These are phyloP conservation scores for Trichoderma afroharzianum DNA, from an alignment of 2,329 filamentous ascomycete species.

Conservation along the genomic window DNA sequence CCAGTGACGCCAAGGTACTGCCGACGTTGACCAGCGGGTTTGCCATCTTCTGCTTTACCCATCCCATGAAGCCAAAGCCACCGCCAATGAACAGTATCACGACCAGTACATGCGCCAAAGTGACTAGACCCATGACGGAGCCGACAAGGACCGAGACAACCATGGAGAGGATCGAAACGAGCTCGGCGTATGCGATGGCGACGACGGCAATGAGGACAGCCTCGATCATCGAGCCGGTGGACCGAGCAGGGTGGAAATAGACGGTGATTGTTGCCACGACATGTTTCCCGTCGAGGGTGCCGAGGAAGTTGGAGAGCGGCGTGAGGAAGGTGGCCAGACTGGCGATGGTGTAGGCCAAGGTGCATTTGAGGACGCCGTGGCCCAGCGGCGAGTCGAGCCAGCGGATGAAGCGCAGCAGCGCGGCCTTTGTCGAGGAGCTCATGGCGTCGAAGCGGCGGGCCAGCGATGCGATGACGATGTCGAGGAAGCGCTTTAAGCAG, in stretches of 20 bases:
- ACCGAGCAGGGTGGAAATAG: conserved; percentile 83
- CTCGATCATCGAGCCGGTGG: conserved; percentile 80
- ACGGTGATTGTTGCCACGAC: conserved; percentile 86
- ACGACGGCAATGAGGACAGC: conserved; percentile 69
- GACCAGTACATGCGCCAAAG: conserved; percentile 70
- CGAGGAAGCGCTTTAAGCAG: conserved; percentile 3
- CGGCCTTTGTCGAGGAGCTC: neutral
- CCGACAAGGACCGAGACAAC: conserved; percentile 73
- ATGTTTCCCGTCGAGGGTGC: conserved; percentile 81
- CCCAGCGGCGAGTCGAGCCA: conserved; percentile 68
- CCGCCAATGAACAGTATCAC: conserved; percentile 76
- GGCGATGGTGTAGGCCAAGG: conserved; percentile 76
- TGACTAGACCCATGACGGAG: conserved; percentile 58
- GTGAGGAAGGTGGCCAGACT: conserved; percentile 78
- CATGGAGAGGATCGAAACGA: conserved; percentile 78
- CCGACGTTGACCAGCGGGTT: conserved; percentile 75
- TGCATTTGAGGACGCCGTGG: conserved; percentile 78
- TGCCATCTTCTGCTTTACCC: conserved; percentile 72
- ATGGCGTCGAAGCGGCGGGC: conserved; percentile 7
- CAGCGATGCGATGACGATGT: neutral
- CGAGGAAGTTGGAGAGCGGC: conserved; percentile 66
- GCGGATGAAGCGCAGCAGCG: conserved; percentile 9
- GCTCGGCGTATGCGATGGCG: conserved; percentile 64
- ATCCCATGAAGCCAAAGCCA: conserved; percentile 77
- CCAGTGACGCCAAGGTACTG: conserved; percentile 76